phyloP scores from a whole-genome alignment of 345 rosid species.

The Eucalyptus curtisii region DNA sequence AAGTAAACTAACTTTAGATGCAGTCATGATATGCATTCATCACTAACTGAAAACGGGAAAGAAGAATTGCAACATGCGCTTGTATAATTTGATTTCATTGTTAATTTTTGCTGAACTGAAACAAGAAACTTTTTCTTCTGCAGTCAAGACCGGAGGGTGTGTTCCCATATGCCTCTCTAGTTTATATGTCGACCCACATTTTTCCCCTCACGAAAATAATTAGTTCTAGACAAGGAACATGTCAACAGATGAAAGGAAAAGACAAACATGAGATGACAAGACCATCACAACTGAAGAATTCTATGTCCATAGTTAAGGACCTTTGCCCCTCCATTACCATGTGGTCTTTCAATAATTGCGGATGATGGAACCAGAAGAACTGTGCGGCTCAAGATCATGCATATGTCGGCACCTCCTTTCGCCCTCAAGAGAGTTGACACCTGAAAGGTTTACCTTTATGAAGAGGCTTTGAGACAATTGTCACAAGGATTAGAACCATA shows the following conservation, averaged over 20 bases:
- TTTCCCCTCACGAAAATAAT: background rate
- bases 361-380: background rate
- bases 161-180: background rate
- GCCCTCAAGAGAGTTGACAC: background rate
- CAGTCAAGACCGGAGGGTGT: background rate
- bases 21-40: background rate
- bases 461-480: constrained; percentile 45
- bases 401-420: no score
- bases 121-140: background rate
- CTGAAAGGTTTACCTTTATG: background rate
- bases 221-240: background rate
- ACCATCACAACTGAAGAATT: background rate
- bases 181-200: background rate
- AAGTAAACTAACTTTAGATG: background rate
- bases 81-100: background rate
- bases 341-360: background rate
- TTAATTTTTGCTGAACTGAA: background rate
- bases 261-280: background rate
- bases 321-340: background rate
- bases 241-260: background rate
- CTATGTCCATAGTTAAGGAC: background rate
- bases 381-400: background rate
- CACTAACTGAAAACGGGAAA: background rate
- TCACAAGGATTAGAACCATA: constrained; percentile 59
- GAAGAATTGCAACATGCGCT: background rate